phyloP scores from a whole-genome alignment of 345 rosid genomes.

The Populus euphratica region DNA sequence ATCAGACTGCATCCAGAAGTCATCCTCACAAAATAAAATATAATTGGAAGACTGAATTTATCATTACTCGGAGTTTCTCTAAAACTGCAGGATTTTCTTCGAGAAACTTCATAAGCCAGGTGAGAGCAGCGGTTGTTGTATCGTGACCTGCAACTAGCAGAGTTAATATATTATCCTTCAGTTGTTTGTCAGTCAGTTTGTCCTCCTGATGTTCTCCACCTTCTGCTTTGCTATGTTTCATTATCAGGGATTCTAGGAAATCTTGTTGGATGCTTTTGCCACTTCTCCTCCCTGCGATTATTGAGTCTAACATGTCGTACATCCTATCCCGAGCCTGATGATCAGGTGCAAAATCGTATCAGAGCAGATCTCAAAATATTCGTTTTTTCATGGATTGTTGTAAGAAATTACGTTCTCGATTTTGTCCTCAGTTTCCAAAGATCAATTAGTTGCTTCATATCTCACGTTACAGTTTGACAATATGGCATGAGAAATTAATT shows the following conservation, averaged over 20 bases:
- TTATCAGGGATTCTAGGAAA: constrained; percentile 54
- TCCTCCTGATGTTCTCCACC: constrained; percentile 29
- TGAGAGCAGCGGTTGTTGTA: constrained; percentile 64
- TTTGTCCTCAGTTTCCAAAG: background rate
- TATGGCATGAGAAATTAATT: background rate
- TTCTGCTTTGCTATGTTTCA: constrained; percentile 42
- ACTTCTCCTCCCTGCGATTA: constrained; percentile 41
- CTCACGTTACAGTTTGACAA: too few species aligned
- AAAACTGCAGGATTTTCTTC: constrained; percentile 49
- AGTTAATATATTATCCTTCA: constrained; percentile 60
- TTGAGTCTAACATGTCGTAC: constrained; percentile 51
- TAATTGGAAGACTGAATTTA: background rate
- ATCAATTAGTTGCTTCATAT: background rate
- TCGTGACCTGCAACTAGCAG: constrained; percentile 69
- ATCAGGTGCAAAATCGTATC: background rate
- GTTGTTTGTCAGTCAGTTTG: constrained; percentile 51
- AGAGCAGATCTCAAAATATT: too few species aligned
- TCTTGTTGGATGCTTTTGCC: constrained; percentile 49
- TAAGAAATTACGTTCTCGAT: background rate
- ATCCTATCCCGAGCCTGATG: constrained; percentile 60
- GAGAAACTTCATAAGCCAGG: constrained; percentile 59
- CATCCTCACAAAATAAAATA: background rate
- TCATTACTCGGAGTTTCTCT: constrained; percentile 46
- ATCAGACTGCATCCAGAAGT: background rate
- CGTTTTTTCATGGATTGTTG: too few species aligned